Evolutionary conservation across 2,329 filamentous ascomycete genomes (phyloP).

Genomic region (Scedosporium apiospermum): DNA sequence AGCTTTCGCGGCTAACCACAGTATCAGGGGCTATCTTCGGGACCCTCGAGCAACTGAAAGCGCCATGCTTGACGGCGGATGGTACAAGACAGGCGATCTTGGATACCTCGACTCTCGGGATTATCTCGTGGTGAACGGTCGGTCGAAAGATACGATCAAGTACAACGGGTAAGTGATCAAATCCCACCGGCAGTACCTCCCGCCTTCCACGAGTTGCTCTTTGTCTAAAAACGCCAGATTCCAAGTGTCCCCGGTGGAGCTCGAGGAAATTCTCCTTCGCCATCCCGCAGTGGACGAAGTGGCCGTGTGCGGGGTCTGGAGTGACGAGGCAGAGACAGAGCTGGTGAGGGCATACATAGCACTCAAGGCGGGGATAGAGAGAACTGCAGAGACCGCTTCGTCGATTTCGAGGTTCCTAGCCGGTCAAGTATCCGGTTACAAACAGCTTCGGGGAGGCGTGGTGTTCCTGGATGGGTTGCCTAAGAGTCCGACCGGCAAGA

Average conservation of each 20-base stretch:
- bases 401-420: conserved; percentile 17
- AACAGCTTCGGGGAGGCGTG: conserved; percentile 61
- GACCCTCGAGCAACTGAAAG: too few relatives aligned
- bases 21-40: too few relatives aligned
- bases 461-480: conserved; percentile 56
- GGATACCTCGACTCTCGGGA: conserved; percentile 56
- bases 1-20: too few relatives aligned
- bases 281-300: conserved; percentile 41
- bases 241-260: conserved; percentile 58
- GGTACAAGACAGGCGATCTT: conserved; percentile 75
- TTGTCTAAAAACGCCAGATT: conserved; percentile 46
- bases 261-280: conserved; percentile 37
- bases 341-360: conserved; percentile 36
- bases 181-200: too few relatives aligned
- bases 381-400: conserved; percentile 14
- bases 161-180: not conserved
- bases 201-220: not conserved
- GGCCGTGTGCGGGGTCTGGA: conserved; percentile 51
- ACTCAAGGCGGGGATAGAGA: conserved; percentile 8
- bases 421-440: conserved; percentile 38
- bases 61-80: conserved; percentile 25
- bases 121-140: conserved; percentile 70
- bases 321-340: conserved; percentile 24
- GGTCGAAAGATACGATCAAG: conserved; percentile 46
- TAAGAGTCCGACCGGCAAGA: conserved; percentile 50